Base-by-base conservation (phyloP, 768 basidiomycete genomes). In the Kwoniella mangroviensis region DNA sequence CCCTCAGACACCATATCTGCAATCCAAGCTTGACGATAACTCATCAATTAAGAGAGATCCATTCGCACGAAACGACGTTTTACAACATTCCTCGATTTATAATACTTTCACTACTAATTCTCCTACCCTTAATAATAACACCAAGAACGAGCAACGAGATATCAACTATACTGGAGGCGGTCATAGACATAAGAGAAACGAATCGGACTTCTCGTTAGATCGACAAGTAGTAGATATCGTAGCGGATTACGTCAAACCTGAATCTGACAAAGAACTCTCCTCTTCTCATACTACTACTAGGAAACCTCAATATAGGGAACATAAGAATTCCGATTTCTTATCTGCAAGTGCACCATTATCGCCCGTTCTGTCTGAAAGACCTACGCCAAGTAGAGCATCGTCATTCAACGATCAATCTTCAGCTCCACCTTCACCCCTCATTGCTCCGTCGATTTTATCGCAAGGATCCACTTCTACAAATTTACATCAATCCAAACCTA, bases 1-100 rank as follows among this genome's bases (percentile, higher is more conserved):
- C 68, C 68, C 68, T 41, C 60, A 61, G 21, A 69, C 68, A 17
- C 68, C 68, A 15, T 69, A 56, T 22, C n/a, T 69, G 21, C 68
- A 69, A 40, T 49, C 65, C 19, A 41, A 57, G 17, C 10, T 66
- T 24, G 65, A 58, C 21, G 63, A 65, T 56, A 65, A 41, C 34
- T 15, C n/a, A 15, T 41, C 40, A 13, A 26, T 49, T 17, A 45
- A 55, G 42, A 45, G 40, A 42, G 63, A 65, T 43, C 63, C 63
- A 10, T 65, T 65, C 22, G 63, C 63, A 26, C 55, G 63, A 26
- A 65, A 65, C 53, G 54, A 65, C 54, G 63, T 53, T 22, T 43
- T 65, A 41, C 63, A 65, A 43, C 63, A 65, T 56, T 65, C 63
- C 4, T 55, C 63, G 10, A 65, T 65, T 15, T 65, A 65, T n/a